Conservation (phyloP, 2,329 filamentous ascomycete genomes). For the Calonectria hongkongensis region DNA sequence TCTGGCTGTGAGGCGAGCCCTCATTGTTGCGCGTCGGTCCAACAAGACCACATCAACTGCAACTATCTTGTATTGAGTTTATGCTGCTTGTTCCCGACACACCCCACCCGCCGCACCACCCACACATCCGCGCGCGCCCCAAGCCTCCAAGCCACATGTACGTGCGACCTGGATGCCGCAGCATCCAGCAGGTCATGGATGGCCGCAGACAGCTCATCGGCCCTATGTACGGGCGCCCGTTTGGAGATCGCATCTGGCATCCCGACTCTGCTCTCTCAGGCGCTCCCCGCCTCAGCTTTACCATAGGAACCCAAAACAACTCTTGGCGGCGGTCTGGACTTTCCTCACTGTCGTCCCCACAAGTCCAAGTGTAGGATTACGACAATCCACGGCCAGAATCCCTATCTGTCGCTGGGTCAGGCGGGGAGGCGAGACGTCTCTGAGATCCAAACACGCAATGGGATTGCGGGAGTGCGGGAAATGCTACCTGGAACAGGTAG, state of each 20-base stretch:
- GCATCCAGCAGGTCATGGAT: conserved; percentile 36
- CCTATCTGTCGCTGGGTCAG: conserved; percentile 32
- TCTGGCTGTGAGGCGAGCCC: conserved; percentile 27
- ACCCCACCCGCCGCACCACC: conserved; percentile 11
- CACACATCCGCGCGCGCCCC: not conserved
- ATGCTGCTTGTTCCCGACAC: conserved; percentile 37
- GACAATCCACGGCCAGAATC: conserved; percentile 37
- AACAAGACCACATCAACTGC: conserved; percentile 18
- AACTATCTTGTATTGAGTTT: conserved; percentile 12
- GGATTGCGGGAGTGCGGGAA: conserved; percentile 37
- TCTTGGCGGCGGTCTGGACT: conserved; percentile 40
- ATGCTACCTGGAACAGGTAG: conserved; percentile 37
- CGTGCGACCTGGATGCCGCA: conserved; percentile 31
- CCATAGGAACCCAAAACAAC: conserved; percentile 31
- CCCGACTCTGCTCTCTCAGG: conserved; percentile 41
- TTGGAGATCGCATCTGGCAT: conserved; percentile 37
- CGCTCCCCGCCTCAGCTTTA: conserved; percentile 43
- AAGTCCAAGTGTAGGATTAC: conserved; percentile 34
- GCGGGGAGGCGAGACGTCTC: conserved; percentile 43
- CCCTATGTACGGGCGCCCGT: conserved; percentile 40
- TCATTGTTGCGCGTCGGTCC: conserved; percentile 27
- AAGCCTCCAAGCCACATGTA: conserved; percentile 28
- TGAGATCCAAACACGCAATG: conserved; percentile 39
- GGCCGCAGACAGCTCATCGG: conserved; percentile 38
- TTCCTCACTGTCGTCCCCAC: conserved; percentile 44